phyloP scores from a whole-genome alignment of 1,139 yeast species.

The Pichia sp. region DNA sequence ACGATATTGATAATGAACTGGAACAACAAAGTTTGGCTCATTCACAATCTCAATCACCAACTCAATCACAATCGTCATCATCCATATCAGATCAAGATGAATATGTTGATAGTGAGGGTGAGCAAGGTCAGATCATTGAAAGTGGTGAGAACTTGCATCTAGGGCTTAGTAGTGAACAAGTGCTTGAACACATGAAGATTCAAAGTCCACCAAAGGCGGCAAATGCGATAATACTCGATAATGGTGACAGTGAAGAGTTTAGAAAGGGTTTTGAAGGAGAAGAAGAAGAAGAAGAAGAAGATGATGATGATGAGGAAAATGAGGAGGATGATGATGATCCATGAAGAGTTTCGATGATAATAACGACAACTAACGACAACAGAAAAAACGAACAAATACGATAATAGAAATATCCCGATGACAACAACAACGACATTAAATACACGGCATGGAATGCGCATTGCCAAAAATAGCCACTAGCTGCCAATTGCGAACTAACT shows the following conservation, averaged over 20 bases:
- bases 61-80: too few species aligned
- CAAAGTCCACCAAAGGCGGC: constrained; percentile 15
- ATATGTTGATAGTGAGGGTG: constrained; percentile 10
- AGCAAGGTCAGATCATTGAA: constrained; percentile 1
- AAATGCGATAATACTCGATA: constrained; percentile 26
- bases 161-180: constrained; percentile 11
- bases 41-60: neutral
- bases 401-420: too few species aligned
- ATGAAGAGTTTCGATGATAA: constrained; percentile 1
- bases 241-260: constrained; percentile 25
- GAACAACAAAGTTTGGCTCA: neutral
- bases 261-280: constrained; percentile 5
- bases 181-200: constrained; percentile 11
- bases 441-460: too few species aligned
- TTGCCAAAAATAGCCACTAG: too few species aligned
- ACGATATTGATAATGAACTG: constrained; percentile 20
- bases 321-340: constrained; percentile 4
- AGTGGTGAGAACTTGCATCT: constrained; percentile 3
- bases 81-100: too few species aligned
- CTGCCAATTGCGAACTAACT: too few species aligned
- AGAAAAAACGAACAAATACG: too few species aligned
- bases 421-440: too few species aligned
- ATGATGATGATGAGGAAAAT: constrained; percentile 15
- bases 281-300: constrained; percentile 15
- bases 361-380: constrained; percentile 10